Evolutionary conservation across 306 rosid species (phyloP).

Genomic region (Fragaria ananassa): DNA sequence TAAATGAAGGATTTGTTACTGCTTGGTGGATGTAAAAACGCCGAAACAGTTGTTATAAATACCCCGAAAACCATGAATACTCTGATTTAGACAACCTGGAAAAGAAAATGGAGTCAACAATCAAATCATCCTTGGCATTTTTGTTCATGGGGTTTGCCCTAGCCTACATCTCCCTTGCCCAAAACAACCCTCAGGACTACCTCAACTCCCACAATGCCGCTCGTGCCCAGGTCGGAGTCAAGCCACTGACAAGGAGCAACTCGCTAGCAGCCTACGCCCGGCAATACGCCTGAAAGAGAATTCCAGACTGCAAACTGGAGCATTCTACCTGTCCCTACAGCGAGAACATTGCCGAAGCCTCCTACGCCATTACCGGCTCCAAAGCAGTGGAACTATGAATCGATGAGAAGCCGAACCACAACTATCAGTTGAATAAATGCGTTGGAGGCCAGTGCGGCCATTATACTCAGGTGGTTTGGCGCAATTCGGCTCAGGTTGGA

Average conservation of each 20-base stretch:
- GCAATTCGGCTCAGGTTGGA: constrained; percentile 19
- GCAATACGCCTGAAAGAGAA: neutral
- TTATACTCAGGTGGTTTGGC: constrained; percentile 40
- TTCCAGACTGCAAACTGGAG: neutral
- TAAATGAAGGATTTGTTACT: no score
- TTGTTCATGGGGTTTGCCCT: neutral
- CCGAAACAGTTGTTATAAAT: no score
- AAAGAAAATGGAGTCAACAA: no score
- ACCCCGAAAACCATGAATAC: no score
- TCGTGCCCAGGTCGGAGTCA: neutral
- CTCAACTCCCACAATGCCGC: neutral
- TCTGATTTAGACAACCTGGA: no score
- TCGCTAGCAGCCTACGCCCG: neutral
- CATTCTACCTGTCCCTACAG: neutral
- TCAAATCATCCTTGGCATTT: no score
- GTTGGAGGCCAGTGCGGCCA: constrained; percentile 26
- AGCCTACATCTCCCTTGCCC: neutral
- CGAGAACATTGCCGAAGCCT: neutral
- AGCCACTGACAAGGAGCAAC: neutral
- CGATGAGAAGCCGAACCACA: constrained; percentile 27
- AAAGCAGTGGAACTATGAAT: constrained; percentile 21
- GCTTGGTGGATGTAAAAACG: no score
- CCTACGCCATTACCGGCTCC: neutral
- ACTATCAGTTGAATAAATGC: constrained; percentile 13
- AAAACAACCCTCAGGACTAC: neutral